Evolutionary conservation across 2,329 filamentous ascomycete genomes (phyloP), one percentile per base, ranked within the genome.

Genomic region (Aspergillus sp.): DNA sequence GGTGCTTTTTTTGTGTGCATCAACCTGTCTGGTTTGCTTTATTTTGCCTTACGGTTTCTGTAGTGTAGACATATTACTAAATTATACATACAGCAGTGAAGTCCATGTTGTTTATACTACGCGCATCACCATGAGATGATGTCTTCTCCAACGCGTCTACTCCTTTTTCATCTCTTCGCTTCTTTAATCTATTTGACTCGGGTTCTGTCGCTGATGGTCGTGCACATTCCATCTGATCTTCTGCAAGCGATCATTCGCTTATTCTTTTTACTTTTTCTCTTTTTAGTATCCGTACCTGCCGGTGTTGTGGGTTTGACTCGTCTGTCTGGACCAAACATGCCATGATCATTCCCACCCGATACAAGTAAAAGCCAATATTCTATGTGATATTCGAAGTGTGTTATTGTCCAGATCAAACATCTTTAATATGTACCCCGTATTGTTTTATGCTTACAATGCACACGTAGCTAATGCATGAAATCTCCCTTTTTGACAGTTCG

Each of bases 191-290:
- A 19, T 39, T 20, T 39, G 33, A n/a, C n/a, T 35, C 33, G 4
- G 32, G 33, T 7, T 15, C 17, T 37, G 33, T 37, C 33, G n/a
- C n/a, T 37, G 33, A 37, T 37, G 10, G 33, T 37, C 33, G 33
- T 37, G 33, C 33, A 37, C 33, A 37, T 9, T 37, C 33, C 33
- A 37, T 7, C 17, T n/a, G n/a, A 17, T n/a, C 6, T 19, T 19
- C 33, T 19, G 1, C 19, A 41, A 41, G 37, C 39, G 39, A 41
- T 25, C 12, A 12, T 44, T 43, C 9, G 9, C 15, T 53, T 50
- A 49, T 50, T 47, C 42, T 43, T 49, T 20, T 25, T 47, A 48
- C 42, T 33, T 44, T 45, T 53, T 47, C 47, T 39, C 51, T 46
- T 44, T 43, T 45, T 50, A 43, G 38, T 44, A 47, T 46, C 48